phyloP scores from a whole-genome alignment of 2,329 filamentous ascomycete genomes.

The Aspergillus sp. region DNA sequence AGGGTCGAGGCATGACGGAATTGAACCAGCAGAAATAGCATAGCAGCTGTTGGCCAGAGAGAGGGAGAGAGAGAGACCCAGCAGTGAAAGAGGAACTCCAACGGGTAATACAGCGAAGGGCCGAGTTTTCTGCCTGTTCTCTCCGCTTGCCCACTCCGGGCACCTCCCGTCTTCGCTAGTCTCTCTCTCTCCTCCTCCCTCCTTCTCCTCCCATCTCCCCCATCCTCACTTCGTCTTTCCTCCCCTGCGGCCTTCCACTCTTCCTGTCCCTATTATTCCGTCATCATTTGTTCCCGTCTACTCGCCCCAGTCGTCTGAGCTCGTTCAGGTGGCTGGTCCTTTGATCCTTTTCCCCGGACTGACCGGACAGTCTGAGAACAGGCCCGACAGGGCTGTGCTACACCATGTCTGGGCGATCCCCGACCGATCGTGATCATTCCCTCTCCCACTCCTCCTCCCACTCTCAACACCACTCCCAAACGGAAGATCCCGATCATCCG shows the following conservation, averaged over 20 bases:
- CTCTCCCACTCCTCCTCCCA: slow-evolving; percentile 23
- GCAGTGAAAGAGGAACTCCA: no score
- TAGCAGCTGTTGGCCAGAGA: no score
- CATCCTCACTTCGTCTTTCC: slow-evolving; percentile 1
- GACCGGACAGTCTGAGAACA: slow-evolving; percentile 18
- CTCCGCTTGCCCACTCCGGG: slow-evolving; percentile 1
- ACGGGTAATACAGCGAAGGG: no score
- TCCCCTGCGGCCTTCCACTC: slow-evolving; percentile 6
- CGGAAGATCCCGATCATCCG: slow-evolving; percentile 15
- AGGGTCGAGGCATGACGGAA: no score
- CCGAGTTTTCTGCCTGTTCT: background rate
- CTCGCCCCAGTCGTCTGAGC: no score
- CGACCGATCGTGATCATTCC: slow-evolving; percentile 28
- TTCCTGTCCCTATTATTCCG: slow-evolving; percentile 8
- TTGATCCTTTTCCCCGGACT: slow-evolving; percentile 14
- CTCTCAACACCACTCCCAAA: slow-evolving; percentile 14
- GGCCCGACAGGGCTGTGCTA: slow-evolving; percentile 31
- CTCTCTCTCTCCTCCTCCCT: slow-evolving; percentile 5
- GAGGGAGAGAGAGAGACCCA: no score
- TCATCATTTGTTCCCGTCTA: no score
- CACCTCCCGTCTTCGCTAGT: slow-evolving; percentile 3
- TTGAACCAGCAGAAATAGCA: no score
- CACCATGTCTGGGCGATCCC: slow-evolving; percentile 33
- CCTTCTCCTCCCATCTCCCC: slow-evolving; percentile 4
- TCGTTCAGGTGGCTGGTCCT: slow-evolving; percentile 12